Conservation (phyloP, 768 basidiomycete genomes). For the Rhodotorula kratochvilovae region DNA sequence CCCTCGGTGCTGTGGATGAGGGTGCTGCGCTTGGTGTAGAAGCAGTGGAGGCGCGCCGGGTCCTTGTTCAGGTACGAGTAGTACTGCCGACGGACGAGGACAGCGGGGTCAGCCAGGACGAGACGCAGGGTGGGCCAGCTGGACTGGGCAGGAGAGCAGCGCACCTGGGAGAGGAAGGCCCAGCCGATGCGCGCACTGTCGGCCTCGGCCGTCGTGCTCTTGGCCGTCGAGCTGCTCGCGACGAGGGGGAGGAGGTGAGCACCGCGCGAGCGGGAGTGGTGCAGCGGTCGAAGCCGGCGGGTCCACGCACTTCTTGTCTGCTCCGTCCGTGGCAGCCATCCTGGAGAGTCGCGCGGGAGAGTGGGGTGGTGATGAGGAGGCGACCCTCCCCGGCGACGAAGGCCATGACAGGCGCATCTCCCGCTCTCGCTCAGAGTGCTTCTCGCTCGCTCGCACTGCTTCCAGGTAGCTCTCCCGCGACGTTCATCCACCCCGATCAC, state of each 20-base stretch:
- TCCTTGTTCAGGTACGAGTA: slow-evolving; percentile 99
- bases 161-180: slow-evolving; percentile 39
- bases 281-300: too few relatives aligned
- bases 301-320: slow-evolving; percentile 14
- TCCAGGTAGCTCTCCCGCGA: too few relatives aligned
- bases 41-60: slow-evolving; percentile 92
- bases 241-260: neutral
- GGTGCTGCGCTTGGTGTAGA: slow-evolving; percentile 96
- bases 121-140: too few relatives aligned
- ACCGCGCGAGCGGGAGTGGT: neutral
- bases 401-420: neutral
- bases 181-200: slow-evolving; percentile 35
- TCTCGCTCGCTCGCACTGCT: too few relatives aligned
- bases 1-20: slow-evolving; percentile 97
- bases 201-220: slow-evolving; percentile 2
- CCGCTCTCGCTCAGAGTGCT: too few relatives aligned
- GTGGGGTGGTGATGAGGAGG: neutral
- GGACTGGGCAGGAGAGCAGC: neutral
- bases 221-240: neutral
- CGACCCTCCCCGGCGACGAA: too few relatives aligned
- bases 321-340: slow-evolving; percentile 1
- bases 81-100: slow-evolving; percentile 59
- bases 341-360: neutral
- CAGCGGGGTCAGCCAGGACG: neutral
- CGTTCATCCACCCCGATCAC: too few relatives aligned